A percentile compares a stretch with the other conserved stretches of the same genome.
Conservation (phyloP, 2,329 filamentous ascomycete species). For the Aspergillus fructus region DNA sequence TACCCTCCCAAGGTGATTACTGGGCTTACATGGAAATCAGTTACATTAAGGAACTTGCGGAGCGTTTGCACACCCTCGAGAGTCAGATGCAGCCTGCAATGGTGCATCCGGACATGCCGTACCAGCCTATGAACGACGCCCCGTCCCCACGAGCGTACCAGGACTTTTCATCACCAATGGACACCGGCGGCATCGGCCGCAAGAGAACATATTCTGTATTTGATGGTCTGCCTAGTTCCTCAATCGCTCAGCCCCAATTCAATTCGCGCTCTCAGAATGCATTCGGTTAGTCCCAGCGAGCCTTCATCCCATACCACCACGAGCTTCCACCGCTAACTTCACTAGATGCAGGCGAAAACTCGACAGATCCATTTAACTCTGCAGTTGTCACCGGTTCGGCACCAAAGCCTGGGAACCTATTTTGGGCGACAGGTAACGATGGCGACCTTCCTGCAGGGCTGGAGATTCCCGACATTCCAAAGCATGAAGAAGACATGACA, state of each 20-base stretch:
- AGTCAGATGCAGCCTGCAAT: constrained; percentile 62
- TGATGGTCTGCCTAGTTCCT: constrained; percentile 43
- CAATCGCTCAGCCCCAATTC: constrained; percentile 42
- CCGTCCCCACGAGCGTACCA: constrained; percentile 48
- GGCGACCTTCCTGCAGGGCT: constrained; percentile 32
- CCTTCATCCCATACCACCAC: neutral
- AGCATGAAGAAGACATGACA: constrained; percentile 36
- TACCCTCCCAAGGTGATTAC: constrained; percentile 1
- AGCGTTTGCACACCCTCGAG: constrained; percentile 79
- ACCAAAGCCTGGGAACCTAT: constrained; percentile 37
- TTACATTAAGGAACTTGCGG: constrained; percentile 89
- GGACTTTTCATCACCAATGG: constrained; percentile 54
- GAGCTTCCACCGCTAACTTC: constrained; percentile 11
- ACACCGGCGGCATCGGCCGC: constrained; percentile 39
- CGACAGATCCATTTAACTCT: constrained; percentile 31
- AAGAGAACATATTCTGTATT: constrained; percentile 53
- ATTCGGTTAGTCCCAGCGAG: constrained; percentile 27
- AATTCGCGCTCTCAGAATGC: constrained; percentile 35
- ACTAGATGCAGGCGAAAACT: constrained; percentile 27
- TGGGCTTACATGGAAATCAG: constrained; percentile 42
- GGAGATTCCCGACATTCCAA: constrained; percentile 32
- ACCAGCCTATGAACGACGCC: constrained; percentile 44
- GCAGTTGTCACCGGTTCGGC: constrained; percentile 39
- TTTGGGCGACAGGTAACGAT: constrained; percentile 38
- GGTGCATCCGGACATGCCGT: constrained; percentile 42